Base-by-base conservation (phyloP, 371 early-diverging fungal genomes). In the Mortierella sp. region DNA sequence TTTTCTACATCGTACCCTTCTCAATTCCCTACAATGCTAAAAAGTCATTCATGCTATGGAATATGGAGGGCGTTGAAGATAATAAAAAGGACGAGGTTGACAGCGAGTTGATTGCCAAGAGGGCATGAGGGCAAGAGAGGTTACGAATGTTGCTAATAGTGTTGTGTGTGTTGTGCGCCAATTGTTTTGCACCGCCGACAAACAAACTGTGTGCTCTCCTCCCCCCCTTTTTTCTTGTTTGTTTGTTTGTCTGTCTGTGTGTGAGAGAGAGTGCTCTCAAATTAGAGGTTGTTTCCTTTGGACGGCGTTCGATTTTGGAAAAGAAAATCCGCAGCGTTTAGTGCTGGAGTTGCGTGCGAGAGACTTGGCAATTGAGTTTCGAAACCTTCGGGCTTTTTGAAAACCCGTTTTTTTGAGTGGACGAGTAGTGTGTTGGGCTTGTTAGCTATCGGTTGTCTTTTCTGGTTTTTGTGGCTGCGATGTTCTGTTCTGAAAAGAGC, bases 301-400 rank as follows among this genome's bases (percentile, higher is more conserved):
- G 58, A 58, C 58, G 58, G 58, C 58, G 58, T 58, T 50, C 9
- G 48, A 24, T 66, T 26, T 66, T 70, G 11, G 50, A 37, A 31
- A n/a, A n/a, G n/a, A n/a, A 68, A 63, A 64, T 76, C 70, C 76
- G 76, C 70, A 76, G 76, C 66, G 53, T 34, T 74, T 74, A 69
- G 44, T 64, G 37, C 41, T 69, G 75, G 75, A 74, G 43, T 31
- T 14, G 40, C 26, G 53, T 8, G 41, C 26, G 40, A 24, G 2
- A 66, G 41, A 47, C 52, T 14, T 39, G 41, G 52, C 76, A 70
- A 76, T 70, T 70, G 76, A 44, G 47, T 76, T 70, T 70, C n/a
- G n/a, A n/a, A n/a, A n/a, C n/a, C n/a, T n/a, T n/a, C n/a, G n/a
- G n/a, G n/a, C n/a, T 55, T 48, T 2, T 4, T 6, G 47, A 37